Percentiles rank a stretch among this genome's conserved stretches.
phyloP scores from a whole-genome alignment of 2,329 filamentous ascomycete genomes.

The Verticillium tricorpus region DNA sequence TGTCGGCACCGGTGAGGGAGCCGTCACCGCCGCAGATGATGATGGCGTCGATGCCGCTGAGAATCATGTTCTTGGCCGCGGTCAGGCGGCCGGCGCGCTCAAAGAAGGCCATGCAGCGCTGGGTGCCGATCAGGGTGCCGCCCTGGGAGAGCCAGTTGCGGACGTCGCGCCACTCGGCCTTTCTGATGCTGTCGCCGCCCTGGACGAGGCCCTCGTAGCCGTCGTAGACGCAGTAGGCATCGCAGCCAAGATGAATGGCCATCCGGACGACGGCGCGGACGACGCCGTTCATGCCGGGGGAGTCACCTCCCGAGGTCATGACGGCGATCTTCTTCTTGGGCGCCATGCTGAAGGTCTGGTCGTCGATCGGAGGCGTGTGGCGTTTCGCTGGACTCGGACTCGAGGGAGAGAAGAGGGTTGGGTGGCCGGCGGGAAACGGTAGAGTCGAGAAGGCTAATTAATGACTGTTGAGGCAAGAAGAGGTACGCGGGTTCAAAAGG shows the following conservation, averaged over 20 bases:
- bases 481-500: not conserved
- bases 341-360: conserved; percentile 30
- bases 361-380: not conserved
- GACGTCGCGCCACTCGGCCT: conserved; percentile 90
- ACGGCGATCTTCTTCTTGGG: conserved; percentile 71
- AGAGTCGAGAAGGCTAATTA: not conserved
- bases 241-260: conserved; percentile 78
- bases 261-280: conserved; percentile 89
- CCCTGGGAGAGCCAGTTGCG: conserved; percentile 91
- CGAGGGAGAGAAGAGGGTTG: not conserved
- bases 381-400: not conserved
- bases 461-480: not conserved
- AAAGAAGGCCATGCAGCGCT: conserved; percentile 87
- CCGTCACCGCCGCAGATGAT: conserved; percentile 97
- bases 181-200: conserved; percentile 80
- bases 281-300: conserved; percentile 90
- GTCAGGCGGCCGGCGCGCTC: conserved; percentile 77
- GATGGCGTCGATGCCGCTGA: conserved; percentile 89
- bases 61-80: conserved; percentile 91
- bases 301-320: conserved; percentile 93
- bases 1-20: conserved; percentile 91
- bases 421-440: too few relatives aligned
- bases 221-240: conserved; percentile 80
- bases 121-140: conserved; percentile 93
- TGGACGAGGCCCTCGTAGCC: conserved; percentile 94